These are phyloP conservation scores for Fusarium vanettenii DNA, from an alignment of 2,329 filamentous ascomycete genomes.

Conservation along the genomic window DNA sequence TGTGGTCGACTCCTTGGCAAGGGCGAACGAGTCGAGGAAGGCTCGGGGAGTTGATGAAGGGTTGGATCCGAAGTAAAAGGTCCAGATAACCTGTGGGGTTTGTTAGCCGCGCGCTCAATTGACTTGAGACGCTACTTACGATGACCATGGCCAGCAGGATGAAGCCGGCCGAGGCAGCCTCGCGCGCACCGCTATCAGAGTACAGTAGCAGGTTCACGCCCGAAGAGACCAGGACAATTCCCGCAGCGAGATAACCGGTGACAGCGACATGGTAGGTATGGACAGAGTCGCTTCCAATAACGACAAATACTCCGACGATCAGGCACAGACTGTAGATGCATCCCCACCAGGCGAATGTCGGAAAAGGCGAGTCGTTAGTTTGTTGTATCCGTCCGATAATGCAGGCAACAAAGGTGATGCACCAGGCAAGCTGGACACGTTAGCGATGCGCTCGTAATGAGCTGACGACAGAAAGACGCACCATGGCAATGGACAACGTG, in stretches of 20 bases:
- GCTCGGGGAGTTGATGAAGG: constrained; percentile 87
- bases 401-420: constrained; percentile 89
- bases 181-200: constrained; percentile 75
- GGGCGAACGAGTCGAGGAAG: constrained; percentile 94
- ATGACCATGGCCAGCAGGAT: constrained; percentile 94
- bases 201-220: constrained; percentile 90
- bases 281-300: constrained; percentile 85
- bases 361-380: constrained; percentile 66
- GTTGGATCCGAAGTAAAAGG: constrained; percentile 97
- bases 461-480: constrained; percentile 61
- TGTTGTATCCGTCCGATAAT: constrained; percentile 74
- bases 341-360: constrained; percentile 93
- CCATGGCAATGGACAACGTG: constrained; percentile 90
- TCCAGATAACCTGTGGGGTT: constrained; percentile 84
- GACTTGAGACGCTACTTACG: constrained; percentile 65
- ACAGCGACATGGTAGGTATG: constrained; percentile 93
- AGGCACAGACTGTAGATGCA: constrained; percentile 86
- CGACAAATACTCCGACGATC: constrained; percentile 82
- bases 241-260: constrained; percentile 86
- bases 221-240: constrained; percentile 86
- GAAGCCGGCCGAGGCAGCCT: constrained; percentile 92
- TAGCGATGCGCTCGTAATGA: constrained; percentile 21
- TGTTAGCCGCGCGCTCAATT: constrained; percentile 19
- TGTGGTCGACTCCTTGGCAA: constrained; percentile 84
- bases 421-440: constrained; percentile 82